Conservation (phyloP, 129 eudicot species). For the Pseudognaphalium luteoalbum region DNA sequence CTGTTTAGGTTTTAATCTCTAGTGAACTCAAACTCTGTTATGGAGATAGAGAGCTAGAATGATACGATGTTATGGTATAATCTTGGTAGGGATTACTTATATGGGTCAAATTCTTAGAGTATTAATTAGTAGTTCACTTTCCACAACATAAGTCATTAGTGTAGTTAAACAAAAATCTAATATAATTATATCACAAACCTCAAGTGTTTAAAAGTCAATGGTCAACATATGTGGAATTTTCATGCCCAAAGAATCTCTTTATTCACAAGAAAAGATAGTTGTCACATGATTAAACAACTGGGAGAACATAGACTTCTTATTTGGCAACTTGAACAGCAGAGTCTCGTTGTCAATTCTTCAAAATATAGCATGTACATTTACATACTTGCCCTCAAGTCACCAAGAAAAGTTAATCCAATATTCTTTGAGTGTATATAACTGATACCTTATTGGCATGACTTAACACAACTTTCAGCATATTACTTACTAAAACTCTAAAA, state of each 20-base stretch:
- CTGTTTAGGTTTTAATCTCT: too few species aligned
- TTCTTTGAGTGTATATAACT: slow-evolving; percentile 26
- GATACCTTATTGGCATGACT: slow-evolving; percentile 14
- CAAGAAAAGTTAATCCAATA: background rate
- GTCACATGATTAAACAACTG: slow-evolving; percentile 7
- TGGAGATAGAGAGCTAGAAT: too few species aligned
- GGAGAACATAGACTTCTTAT: background rate
- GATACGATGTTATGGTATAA: too few species aligned
- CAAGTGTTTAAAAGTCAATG: slow-evolving; percentile 1
- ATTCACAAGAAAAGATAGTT: background rate
- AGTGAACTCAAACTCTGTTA: too few species aligned
- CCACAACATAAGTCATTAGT: too few species aligned
- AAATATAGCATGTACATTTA: background rate
- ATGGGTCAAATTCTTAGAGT: too few species aligned
- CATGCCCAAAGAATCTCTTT: background rate
- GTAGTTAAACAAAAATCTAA: too few species aligned
- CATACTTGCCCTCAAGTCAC: slow-evolving; percentile 7
- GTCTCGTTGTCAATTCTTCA: slow-evolving; percentile 20
- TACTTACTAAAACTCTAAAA: background rate
- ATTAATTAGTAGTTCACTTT: too few species aligned
- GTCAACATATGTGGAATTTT: slow-evolving; percentile 15
- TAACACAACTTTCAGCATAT: slow-evolving; percentile 5
- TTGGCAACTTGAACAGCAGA: slow-evolving; percentile 20
- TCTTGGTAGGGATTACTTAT: background rate
- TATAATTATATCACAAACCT: background rate